Evolutionary conservation across 1,139 yeast genomes (phyloP), one percentile per base, ranked within the genome.

Genomic region (Blastobotrys proliferans): DNA sequence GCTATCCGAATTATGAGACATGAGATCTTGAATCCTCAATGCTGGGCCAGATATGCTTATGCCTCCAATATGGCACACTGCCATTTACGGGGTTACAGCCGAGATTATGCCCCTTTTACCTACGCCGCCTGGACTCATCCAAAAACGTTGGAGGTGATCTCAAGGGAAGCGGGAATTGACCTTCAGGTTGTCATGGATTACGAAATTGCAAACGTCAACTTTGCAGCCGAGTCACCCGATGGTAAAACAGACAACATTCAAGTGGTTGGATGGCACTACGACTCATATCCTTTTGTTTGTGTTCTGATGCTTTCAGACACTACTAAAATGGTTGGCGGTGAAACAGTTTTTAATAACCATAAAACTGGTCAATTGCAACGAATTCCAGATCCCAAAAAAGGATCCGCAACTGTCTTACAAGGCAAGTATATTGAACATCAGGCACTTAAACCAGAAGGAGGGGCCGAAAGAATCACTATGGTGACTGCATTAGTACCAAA

Each of bases 401-500:
- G 39, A 2, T 26, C 32, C 11, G 39, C 39, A 4, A 35, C 39
- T 2, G 39, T 35, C 9, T n/a, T 35, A 5, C 39, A 35, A 18
- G 39, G 39, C 13, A 35, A 35, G 24, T 27, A 35, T 18, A 35
- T 35, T 21, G 39, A 35, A 21, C 39, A 35, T 27, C 39, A 35
- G n/a, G 39, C 39, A 26, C 14, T 26, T 16, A 35, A 35, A 35
- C 39, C 39, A 3, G 27, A 8, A 4, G 39, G 39, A 3, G 39
- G 39, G 11, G 22, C 19, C 17, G 39, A 35, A 18, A 22, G 39
- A 18, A 35, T 38, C 35, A 29, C 35, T 11, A 22, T 24, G 35
- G 35, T 38, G 16, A 16, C 29, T 14, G 22, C 35, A 6, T 30
- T 38, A 30, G 29, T 38, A 16, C 35, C 35, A 10, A 25, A 38